Evolutionary conservation across 768 basidiomycete genomes (phyloP), one percentile per base, ranked within the genome.

Genomic region (Russula olivacea): DNA sequence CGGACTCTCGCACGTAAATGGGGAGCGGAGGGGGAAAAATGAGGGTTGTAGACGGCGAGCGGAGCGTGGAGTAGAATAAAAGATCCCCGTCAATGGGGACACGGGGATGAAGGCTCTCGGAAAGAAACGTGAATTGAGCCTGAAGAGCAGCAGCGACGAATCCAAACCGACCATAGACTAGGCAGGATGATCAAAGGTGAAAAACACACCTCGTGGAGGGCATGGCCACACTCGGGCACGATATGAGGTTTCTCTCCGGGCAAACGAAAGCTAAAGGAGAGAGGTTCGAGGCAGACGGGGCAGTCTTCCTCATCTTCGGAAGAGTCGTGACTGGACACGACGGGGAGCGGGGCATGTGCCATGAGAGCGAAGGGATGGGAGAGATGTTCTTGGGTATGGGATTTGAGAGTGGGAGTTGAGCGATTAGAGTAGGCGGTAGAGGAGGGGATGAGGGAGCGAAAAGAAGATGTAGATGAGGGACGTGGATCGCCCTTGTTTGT

Each of bases 181-280:
- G 25, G 12, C 30, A 49, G 14, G 21, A 25, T 1, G 30, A 43
- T 5, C 17, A 51, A 54, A 54, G 38, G 51, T 43, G 25, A 30
- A 40, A 59, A 19, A 72, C 78, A 67, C 60, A 88, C 93, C 79
- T 94, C 88, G 76, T 98, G 97, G n/a, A 99, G 84, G 40, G 93
- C 89, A 77, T 99, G 97, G 41, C 97, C 95, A 69, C 97, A 99
- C 72, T 95, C 92, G 34, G 97, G 96, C 51, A 97, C 89, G 66
- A 99, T 89, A 72, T 98, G 95, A 9, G 96, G 93, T 72, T 95
- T 98, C 78, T 99, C 97, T 10, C 97, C 97, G 0, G 92, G 90
- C 15, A 99, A 76, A 65, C 94, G 82, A 76, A 93, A 97, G 74
- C 87, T 89, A 75, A 93, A 94, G 71, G 88, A 89, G 71, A 99